Evolutionary conservation across 345 rosid genomes (phyloP).

Genomic region (Salix exigua): DNA sequence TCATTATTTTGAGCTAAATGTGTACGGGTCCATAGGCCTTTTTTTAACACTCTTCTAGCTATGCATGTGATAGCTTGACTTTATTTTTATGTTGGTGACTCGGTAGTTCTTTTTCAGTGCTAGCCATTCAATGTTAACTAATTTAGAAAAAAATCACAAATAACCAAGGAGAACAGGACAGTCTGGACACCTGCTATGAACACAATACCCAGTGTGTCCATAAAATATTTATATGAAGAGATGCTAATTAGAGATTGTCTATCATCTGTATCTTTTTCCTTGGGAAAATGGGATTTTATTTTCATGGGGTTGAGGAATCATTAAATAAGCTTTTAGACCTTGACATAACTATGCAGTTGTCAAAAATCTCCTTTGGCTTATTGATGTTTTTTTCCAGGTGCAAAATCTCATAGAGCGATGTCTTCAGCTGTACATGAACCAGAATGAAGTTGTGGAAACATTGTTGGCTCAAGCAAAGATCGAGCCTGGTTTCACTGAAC

Average conservation of each 20-base stretch:
- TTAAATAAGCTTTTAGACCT: background rate
- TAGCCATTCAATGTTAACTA: background rate
- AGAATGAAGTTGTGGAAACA: conserved; percentile 28
- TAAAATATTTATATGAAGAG: background rate
- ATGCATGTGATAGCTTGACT: background rate
- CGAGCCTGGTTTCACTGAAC: conserved; percentile 38
- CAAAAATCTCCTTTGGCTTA: background rate
- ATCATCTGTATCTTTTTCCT: background rate
- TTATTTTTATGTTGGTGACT: background rate
- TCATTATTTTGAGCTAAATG: background rate
- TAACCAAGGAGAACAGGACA: background rate
- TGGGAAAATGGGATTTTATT: background rate
- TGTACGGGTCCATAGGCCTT: background rate
- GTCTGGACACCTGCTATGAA: background rate
- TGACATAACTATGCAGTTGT: background rate
- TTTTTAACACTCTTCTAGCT: background rate
- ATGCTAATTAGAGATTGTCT: background rate
- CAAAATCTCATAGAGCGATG: conserved; percentile 37
- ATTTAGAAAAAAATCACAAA: background rate
- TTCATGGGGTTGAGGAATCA: background rate
- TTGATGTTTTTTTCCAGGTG: conserved; percentile 19
- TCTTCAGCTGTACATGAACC: conserved; percentile 36
- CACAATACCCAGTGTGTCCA: background rate
- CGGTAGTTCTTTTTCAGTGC: background rate
- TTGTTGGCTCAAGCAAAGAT: conserved; percentile 33